Evolutionary conservation across 2,329 filamentous ascomycete genomes (phyloP), one percentile per base, ranked within the genome.

Genomic region (Cryphonectria naterciae): DNA sequence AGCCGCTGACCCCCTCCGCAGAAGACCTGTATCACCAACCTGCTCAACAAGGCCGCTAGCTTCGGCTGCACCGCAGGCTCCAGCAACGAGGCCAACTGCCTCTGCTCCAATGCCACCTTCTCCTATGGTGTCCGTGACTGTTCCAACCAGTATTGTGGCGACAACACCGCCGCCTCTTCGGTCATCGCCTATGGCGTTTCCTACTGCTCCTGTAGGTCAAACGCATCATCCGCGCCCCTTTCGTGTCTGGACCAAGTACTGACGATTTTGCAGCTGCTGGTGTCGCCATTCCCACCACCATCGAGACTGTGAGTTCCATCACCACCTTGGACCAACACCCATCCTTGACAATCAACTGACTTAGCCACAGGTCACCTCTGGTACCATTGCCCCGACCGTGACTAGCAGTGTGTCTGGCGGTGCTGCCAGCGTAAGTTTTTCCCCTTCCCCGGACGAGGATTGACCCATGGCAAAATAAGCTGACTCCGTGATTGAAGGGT

Each of bases 41-140:
- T 89, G 86, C 74, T 84, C n/a, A 75, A 68, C 70, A 81, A 85
- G 80, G 81, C 81, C 63, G 43, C 74, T 46, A 77, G 82, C 67
- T 83, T 89, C 49, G 82, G 83, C 72, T 89, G 87, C 80, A 56
- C 19, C 52, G 52, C 54, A 17, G 65, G 65, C 39, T 63, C 56
- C 4, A 72, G 75, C 68, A 77, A 76, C 56, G 84, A 86, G 72
- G 49, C 80, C 58, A 75, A 75, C 65, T 87, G 86, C 78, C 80
- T 87, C 19, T 88, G 86, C 81, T 75, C 76, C 70, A 83, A 85
- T 73, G 56, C 73, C 61, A 75, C 85, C 80, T 87, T 86, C 78
- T 75, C 79, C 70, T 86, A 82, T 74, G 86, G 85, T 67, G 78
- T 87, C 71, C 84, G 82, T 70, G 86, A 88, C 80, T 88, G 86